Evolutionary conservation across 2,329 filamentous ascomycete species (phyloP).

Genomic region (Albophoma yamanashiensis): DNA sequence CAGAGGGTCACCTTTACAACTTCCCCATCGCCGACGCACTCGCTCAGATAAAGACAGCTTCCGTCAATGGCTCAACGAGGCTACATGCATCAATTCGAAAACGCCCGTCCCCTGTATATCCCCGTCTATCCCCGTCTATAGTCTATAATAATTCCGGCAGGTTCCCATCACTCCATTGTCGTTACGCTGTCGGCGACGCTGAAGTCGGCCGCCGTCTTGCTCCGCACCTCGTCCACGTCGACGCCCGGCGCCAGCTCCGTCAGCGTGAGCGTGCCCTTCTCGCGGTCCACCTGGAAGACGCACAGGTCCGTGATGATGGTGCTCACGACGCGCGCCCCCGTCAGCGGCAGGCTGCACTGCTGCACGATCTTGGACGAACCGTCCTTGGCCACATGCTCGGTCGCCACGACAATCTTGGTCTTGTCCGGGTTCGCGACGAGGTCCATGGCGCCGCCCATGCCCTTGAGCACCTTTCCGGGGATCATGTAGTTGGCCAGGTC

Average conservation of each 20-base stretch:
- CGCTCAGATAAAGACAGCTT: not conserved
- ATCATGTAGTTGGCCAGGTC: slow-evolving; percentile 89
- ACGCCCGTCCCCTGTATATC: too few relatives aligned
- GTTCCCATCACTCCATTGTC: slow-evolving; percentile 24
- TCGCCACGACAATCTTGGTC: slow-evolving; percentile 63
- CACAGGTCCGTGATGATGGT: slow-evolving; percentile 66
- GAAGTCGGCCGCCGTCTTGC: slow-evolving; percentile 62
- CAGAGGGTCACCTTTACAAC: not conserved
- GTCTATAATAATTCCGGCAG: not conserved
- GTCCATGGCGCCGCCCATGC: slow-evolving; percentile 75
- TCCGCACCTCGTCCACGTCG: slow-evolving; percentile 54
- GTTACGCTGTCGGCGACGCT: slow-evolving; percentile 47
- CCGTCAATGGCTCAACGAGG: not conserved
- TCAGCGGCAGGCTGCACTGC: slow-evolving; percentile 52
- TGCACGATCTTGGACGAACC: slow-evolving; percentile 57
- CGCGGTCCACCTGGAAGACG: slow-evolving; percentile 59
- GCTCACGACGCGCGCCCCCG: slow-evolving; percentile 56
- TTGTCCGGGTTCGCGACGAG: slow-evolving; percentile 59
- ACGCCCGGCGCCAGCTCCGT: slow-evolving; percentile 63
- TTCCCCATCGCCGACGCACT: not conserved
- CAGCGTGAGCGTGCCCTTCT: slow-evolving; percentile 50
- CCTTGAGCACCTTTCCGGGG: slow-evolving; percentile 78
- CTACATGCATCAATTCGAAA: not conserved
- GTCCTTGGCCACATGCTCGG: slow-evolving; percentile 60
- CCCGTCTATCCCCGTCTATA: not conserved